Evolutionary conservation across 148 eudicot species (phyloP), one percentile per base, ranked within the genome.

Genomic region (Chenopodium suecicum): DNA sequence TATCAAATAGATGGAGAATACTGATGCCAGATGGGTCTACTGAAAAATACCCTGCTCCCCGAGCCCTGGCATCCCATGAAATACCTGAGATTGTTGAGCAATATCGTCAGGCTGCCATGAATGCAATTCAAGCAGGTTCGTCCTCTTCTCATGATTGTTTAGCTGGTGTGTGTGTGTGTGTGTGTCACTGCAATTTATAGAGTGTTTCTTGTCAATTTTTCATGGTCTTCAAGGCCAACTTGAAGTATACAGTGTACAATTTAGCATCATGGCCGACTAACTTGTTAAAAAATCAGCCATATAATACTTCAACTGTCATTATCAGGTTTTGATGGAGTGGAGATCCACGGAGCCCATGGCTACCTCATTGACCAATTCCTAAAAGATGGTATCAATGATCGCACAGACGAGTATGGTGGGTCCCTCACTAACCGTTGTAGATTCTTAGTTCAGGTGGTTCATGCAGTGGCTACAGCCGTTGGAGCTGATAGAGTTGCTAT

Each of bases 321-420:
- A 44, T 56, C 87, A 93, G 98, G 98, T 48, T 95, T 95, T 86
- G 98, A 95, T 80, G 98, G 98, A 1, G 85, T 93, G 78, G 98
- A 95, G 86, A 90, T 93, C 75, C 97, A 95, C 32, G 92, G 94
- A 48, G 98, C 98, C 48, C 98, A 93, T 17, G 98, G 98, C 63
- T 92, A 95, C 91, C 91, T 95, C 58, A 88, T 95, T 19, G 98
- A 95, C 67, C 98, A 95, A 85, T 95, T 95, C 81, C 81, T 93
- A 58, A 95, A 95, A 76, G 94, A 93, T 48, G 96, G 97, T 8
- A 93, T 95, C 85, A 95, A 95, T 63, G 92, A 89, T 67, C 82
- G 98, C 4, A 86, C 82, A 4, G 98, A 95, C 10, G 91, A 87
- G 70, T 95, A 92, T 32, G 97, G 94, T 9, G 98, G 98, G 9